These are phyloP conservation scores for Suillus decipiens DNA, from an alignment of 768 basidiomycete genomes.

Conservation along the genomic window DNA sequence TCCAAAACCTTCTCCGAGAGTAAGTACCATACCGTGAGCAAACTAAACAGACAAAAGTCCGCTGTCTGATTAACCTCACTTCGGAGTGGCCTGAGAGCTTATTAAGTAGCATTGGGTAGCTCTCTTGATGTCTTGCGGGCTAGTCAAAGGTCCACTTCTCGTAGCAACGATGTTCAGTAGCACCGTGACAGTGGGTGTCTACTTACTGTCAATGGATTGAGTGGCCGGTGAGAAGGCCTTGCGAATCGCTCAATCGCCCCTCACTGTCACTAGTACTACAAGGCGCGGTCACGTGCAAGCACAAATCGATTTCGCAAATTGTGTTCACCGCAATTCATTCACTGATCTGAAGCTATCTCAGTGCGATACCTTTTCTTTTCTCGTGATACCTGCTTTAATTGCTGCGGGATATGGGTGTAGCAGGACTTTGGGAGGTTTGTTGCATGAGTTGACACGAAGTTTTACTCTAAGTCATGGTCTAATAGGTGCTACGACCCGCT, in stretches of 20 bases:
- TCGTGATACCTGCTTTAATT: neutral
- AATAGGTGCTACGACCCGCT: constrained; percentile 72
- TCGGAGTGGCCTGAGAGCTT: no score
- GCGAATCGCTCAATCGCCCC: no score
- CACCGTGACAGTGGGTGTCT: no score
- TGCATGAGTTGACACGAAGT: neutral
- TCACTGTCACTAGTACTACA: no score
- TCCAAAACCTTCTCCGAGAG: constrained; percentile 49
- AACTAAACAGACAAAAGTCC: neutral
- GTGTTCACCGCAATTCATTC: neutral
- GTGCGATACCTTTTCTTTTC: neutral
- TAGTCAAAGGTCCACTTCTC: no score
- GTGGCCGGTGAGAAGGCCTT: no score
- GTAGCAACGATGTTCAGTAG: no score
- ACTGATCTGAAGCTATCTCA: neutral
- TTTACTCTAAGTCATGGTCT: constrained; percentile 15
- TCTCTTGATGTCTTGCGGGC: no score
- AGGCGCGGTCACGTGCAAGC: constrained; percentile 1
- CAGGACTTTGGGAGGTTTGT: constrained; percentile 52
- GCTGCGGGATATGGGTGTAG: constrained; percentile 43
- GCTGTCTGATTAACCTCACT: no score
- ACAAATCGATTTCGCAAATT: neutral
- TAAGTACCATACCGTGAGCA: no score
- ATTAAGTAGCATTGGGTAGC: no score
- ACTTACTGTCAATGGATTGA: no score